Base-by-base conservation (phyloP, 306 rosid genomes). In the Sophora flavescens region DNA sequence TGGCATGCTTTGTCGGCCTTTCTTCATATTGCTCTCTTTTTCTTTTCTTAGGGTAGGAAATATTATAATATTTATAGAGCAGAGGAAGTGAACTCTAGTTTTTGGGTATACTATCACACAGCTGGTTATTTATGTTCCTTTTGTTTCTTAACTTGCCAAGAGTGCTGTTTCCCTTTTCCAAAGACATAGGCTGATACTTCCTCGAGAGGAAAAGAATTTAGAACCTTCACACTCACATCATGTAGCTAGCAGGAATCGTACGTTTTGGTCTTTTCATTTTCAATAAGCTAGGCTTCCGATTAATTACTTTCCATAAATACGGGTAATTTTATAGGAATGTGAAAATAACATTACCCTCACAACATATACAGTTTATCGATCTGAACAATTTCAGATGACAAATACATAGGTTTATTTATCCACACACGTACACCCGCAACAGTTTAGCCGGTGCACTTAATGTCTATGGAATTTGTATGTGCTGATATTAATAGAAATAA, bases 161-260 rank as follows among this genome's bases (percentile, higher is more conserved):
- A 15, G 15, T 17, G 66, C 15, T 56, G 35, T 47, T 62, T 47
- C 12, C 33, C 6, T 68, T 73, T 36, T 8, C 8, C 50, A 42
- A 12, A 71, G 32, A 12, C 44, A 6, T 15, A 12, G 54, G 14
- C 47, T 3, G 28, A 71, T 60, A 41, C 87, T 84, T 84, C 74
- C 41, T 36, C 12, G 4, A 5, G 83, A 61, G 87, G 87, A 41
- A 28, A 70, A 71, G 86, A 82, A 82, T 72, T 75, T 84, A 50
- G 75, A 75, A 63, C n/a, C 72, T 78, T 77, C 45, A 36, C 13
- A 3, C 2, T 22, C 16, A 38, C 71, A 7, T 56, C 1, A 9
- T 44, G 3, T 42, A n/a, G n/a, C n/a, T 22, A 22, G 22, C 15
- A 48, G 17, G 54, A 48, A 48, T 48, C 54, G n/a, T n/a, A n/a